These are phyloP conservation scores for Cordyceps cicadae DNA, from an alignment of 2,329 filamentous ascomycete species.

Conservation along the genomic window DNA sequence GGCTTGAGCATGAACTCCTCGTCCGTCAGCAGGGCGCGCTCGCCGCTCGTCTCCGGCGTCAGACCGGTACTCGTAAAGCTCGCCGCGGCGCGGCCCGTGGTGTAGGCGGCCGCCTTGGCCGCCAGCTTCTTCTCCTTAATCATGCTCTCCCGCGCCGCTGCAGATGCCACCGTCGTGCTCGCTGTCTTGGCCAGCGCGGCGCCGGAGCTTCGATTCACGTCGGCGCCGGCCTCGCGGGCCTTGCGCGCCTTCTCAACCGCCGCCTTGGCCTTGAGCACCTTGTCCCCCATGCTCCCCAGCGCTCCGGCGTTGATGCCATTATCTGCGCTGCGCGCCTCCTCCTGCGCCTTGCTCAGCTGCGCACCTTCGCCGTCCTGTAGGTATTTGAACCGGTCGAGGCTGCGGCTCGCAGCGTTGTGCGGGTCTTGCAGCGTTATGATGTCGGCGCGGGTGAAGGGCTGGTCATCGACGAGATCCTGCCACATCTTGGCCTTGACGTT, in stretches of 20 bases:
- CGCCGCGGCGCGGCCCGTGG: conserved; percentile 82
- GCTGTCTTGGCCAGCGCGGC: conserved; percentile 29
- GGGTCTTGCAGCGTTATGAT: conserved; percentile 96
- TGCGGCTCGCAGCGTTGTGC: conserved; percentile 73
- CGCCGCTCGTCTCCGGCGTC: conserved; percentile 82
- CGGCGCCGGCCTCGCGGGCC: conserved; percentile 54
- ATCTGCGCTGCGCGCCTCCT: conserved; percentile 46
- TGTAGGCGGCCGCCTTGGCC: conserved; percentile 83
- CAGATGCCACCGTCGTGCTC: conserved; percentile 5
- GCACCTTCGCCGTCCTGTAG: conserved; percentile 71
- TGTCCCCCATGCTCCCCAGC: conserved; percentile 67
- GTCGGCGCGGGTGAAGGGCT: conserved; percentile 78
- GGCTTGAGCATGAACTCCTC: conserved; percentile 97
- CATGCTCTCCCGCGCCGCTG: conserved; percentile 25
- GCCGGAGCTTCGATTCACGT: conserved; percentile 47
- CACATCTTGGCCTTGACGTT: conserved; percentile 98
- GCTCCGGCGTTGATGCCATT: conserved; percentile 71
- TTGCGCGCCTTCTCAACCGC: conserved; percentile 85
- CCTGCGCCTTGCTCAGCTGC: conserved; percentile 60
- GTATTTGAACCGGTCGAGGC: conserved; percentile 83
- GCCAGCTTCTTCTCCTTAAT: conserved; percentile 53
- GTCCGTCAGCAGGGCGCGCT: conserved; percentile 77
- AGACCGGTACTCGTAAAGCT: conserved; percentile 93
- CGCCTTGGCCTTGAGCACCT: conserved; percentile 84
- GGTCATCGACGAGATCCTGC: conserved; percentile 80